phyloP scores from a whole-genome alignment of 1,139 yeast genomes.

The Kurtzmaniella quercitrusa region DNA sequence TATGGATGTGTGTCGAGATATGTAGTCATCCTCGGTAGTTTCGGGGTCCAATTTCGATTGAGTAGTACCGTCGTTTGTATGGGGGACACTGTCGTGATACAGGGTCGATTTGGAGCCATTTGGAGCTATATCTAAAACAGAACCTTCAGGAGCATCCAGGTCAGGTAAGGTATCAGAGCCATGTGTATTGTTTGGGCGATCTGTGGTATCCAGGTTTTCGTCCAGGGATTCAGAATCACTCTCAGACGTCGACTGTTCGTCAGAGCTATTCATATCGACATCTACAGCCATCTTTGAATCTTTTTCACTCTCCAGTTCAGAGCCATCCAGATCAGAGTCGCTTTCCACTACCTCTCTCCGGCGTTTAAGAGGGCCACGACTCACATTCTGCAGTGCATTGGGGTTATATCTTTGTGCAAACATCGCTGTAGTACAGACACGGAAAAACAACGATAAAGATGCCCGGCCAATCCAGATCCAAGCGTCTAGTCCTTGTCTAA shows the following conservation, averaged over 20 bases:
- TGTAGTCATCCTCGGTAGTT: slow-evolving; percentile 11
- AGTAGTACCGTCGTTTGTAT: too few species aligned
- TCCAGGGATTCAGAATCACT: too few species aligned
- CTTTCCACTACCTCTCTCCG: slow-evolving; percentile 3
- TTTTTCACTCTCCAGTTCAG: slow-evolving; percentile 13
- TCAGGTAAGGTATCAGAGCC: slow-evolving; percentile 13
- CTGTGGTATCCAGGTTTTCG: too few species aligned
- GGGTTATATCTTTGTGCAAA: slow-evolving; percentile 67
- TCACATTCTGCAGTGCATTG: slow-evolving; percentile 14
- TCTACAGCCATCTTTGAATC: slow-evolving; percentile 9
- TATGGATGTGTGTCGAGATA: slow-evolving; percentile 27
- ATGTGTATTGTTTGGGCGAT: slow-evolving; percentile 6
- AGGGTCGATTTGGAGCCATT: slow-evolving; percentile 1
- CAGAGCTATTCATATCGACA: slow-evolving; percentile 7
- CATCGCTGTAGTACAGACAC: slow-evolving; percentile 30
- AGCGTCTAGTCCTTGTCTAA: too few species aligned
- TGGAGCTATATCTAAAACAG: slow-evolving; percentile 7
- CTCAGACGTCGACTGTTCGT: neutral
- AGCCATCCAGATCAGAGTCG: slow-evolving; percentile 5
- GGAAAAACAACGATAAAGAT: too few species aligned
- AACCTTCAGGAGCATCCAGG: slow-evolving; percentile 8
- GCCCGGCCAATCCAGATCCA: too few species aligned
- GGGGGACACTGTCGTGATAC: too few species aligned
- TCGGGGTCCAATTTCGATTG: slow-evolving; percentile 2
- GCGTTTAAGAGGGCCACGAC: slow-evolving; percentile 1